Evolutionary conservation across 2,329 filamentous ascomycete genomes (phyloP).

Genomic region (Cercospora sesami): DNA sequence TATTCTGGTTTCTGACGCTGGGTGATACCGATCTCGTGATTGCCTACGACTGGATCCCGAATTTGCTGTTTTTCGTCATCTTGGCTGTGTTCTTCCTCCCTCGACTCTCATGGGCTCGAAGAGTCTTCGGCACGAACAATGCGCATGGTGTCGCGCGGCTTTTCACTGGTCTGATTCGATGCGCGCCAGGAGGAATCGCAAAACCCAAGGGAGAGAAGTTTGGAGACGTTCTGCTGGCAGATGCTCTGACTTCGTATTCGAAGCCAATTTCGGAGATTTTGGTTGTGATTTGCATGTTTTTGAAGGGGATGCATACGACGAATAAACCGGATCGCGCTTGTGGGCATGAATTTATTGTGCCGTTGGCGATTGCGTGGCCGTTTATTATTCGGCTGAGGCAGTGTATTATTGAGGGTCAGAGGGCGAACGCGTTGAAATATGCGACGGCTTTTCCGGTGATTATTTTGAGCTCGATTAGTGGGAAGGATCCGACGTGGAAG

Average conservation of each 20-base stretch:
- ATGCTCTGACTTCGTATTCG: slow-evolving; percentile 91
- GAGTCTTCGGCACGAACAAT: slow-evolving; percentile 37
- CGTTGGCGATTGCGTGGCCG: slow-evolving; percentile 79
- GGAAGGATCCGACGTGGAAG: slow-evolving; percentile 23
- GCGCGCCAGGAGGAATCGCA: slow-evolving; percentile 82
- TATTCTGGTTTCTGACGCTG: slow-evolving; percentile 82
- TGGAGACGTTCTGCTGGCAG: slow-evolving; percentile 87
- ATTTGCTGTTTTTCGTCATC: slow-evolving; percentile 71
- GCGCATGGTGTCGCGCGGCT: slow-evolving; percentile 68
- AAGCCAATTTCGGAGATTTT: slow-evolving; percentile 90
- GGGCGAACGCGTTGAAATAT: slow-evolving; percentile 95
- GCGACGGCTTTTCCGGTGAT: slow-evolving; percentile 92
- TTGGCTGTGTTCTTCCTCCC: slow-evolving; percentile 70
- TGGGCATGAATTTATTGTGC: slow-evolving; percentile 76
- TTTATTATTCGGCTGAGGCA: slow-evolving; percentile 85
- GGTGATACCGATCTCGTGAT: slow-evolving; percentile 65
- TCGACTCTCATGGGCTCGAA: slow-evolving; percentile 32
- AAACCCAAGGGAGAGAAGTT: slow-evolving; percentile 88
- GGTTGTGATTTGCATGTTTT: slow-evolving; percentile 86
- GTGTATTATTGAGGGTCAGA: slow-evolving; percentile 80
- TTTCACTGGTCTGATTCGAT: slow-evolving; percentile 71
- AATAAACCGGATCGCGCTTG: slow-evolving; percentile 77
- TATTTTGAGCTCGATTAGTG: slow-evolving; percentile 53
- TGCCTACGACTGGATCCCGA: slow-evolving; percentile 82
- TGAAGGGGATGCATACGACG: slow-evolving; percentile 69